phyloP scores from a whole-genome alignment of 2,329 filamentous ascomycete species.

The Cercospora zeae-maydis region DNA sequence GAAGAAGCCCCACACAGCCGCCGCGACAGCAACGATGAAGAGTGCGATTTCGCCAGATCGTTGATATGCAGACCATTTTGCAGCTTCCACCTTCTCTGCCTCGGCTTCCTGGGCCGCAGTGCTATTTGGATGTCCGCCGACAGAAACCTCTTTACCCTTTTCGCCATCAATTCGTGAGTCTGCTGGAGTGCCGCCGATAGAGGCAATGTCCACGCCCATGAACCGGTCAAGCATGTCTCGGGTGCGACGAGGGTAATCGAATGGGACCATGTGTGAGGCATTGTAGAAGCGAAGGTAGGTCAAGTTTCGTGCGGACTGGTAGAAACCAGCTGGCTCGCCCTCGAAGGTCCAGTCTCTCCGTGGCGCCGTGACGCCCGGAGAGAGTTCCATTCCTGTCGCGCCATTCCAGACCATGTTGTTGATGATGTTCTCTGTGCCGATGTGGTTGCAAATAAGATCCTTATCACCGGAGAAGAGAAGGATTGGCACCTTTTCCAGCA shows the following conservation, averaged over 20 bases:
- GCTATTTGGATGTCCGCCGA: slow-evolving; percentile 65
- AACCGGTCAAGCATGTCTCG: slow-evolving; percentile 98
- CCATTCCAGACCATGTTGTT: slow-evolving; percentile 88
- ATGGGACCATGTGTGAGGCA: slow-evolving; percentile 96
- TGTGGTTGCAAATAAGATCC: slow-evolving; percentile 94
- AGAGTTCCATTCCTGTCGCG: slow-evolving; percentile 83
- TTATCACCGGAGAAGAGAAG: slow-evolving; percentile 90
- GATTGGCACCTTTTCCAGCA: slow-evolving; percentile 73
- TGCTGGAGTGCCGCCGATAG: slow-evolving; percentile 74
- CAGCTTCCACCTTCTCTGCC: slow-evolving; percentile 71
- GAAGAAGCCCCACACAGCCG: slow-evolving; percentile 69
- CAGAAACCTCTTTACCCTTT: slow-evolving; percentile 71
- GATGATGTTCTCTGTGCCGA: slow-evolving; percentile 89
- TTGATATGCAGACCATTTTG: slow-evolving; percentile 85
- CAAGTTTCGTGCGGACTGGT: slow-evolving; percentile 89
- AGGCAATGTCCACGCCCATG: slow-evolving; percentile 85
- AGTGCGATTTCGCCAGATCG: slow-evolving; percentile 83
- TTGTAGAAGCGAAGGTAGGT: slow-evolving; percentile 97
- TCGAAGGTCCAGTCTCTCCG: slow-evolving; percentile 93
- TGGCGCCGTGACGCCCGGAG: slow-evolving; percentile 85
- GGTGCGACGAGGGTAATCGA: slow-evolving; percentile 79
- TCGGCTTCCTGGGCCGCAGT: slow-evolving; percentile 65
- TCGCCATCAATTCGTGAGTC: slow-evolving; percentile 83
- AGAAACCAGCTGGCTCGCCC: slow-evolving; percentile 80
- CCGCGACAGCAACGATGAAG: slow-evolving; percentile 72